These are phyloP conservation scores for Fusarium domesticum DNA, from an alignment of 2,329 filamentous ascomycete species.

Conservation along the genomic window DNA sequence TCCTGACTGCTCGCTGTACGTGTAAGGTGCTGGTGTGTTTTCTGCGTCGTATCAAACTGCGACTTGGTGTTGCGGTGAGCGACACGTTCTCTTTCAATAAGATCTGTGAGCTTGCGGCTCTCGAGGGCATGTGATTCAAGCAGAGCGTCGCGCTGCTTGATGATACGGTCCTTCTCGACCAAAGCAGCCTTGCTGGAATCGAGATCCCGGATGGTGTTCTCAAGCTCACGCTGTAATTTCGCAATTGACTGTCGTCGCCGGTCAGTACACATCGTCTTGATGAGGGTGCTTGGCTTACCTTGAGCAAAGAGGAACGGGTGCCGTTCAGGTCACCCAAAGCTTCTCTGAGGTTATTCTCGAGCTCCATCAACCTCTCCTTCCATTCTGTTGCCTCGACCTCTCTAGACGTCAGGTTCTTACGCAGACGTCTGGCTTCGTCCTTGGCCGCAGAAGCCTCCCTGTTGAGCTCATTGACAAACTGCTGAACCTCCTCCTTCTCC, in stretches of 20 bases:
- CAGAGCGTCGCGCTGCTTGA: constrained; percentile 83
- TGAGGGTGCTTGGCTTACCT: constrained; percentile 47
- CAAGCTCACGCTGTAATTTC: constrained; percentile 83
- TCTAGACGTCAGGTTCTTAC: constrained; percentile 76
- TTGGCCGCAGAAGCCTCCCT: constrained; percentile 75
- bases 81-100: constrained; percentile 87
- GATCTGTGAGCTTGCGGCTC: constrained; percentile 75
- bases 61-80: constrained; percentile 82
- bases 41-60: constrained; percentile 83
- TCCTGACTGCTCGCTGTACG: constrained; percentile 84
- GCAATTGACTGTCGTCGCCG: constrained; percentile 63
- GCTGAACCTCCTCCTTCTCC: constrained; percentile 93
- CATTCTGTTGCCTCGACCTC: constrained; percentile 88
- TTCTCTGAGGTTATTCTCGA: constrained; percentile 84
- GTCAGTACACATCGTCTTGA: not conserved
- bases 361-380: constrained; percentile 85
- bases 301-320: constrained; percentile 79
- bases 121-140: constrained; percentile 88
- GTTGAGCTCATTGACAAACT: constrained; percentile 90
- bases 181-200: constrained; percentile 73
- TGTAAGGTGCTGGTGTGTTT: constrained; percentile 82
- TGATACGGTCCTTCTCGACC: constrained; percentile 85
- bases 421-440: constrained; percentile 78
- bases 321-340: constrained; percentile 85
- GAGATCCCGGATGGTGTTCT: constrained; percentile 78